Percentiles rank a stretch among this genome's conserved stretches.
phyloP scores from a whole-genome alignment of 331 rosid species.

The Dryas integrifolia region DNA sequence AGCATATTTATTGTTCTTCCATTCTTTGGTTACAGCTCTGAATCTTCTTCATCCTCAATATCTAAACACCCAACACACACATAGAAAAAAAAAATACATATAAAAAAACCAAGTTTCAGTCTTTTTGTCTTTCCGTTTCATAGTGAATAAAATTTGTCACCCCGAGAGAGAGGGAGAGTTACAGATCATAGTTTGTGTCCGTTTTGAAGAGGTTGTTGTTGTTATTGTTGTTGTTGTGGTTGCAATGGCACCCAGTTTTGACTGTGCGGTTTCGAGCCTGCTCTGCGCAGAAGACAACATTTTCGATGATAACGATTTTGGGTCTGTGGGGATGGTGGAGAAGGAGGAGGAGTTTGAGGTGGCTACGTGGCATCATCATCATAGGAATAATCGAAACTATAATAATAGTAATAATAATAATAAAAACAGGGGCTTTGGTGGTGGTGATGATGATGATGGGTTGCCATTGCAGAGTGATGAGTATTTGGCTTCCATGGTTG shows the following conservation, averaged over 20 bases:
- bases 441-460: conserved; percentile 32
- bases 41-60: background rate
- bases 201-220: background rate
- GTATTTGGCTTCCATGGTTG: conserved; percentile 56
- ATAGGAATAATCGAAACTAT: conserved; percentile 33
- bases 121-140: background rate
- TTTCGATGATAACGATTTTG: conserved; percentile 54
- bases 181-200: background rate
- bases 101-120: conserved; percentile 5
- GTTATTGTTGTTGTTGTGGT: background rate
- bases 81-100: background rate
- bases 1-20: conserved; percentile 23
- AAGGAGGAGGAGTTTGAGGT: conserved; percentile 36
- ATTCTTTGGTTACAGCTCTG: conserved; percentile 19
- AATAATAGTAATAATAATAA: conserved; percentile 12
- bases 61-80: background rate
- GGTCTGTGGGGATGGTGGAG: conserved; percentile 19
- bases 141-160: background rate
- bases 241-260: conserved; percentile 75
- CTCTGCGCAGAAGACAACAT: conserved; percentile 71
- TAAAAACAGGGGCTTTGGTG: conserved; percentile 26
- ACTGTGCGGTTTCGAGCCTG: conserved; percentile 64
- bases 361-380: conserved; percentile 29
- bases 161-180: background rate
- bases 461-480: conserved; percentile 72